A percentile compares a stretch with the other conserved stretches of the same genome.
These are phyloP conservation scores for Talaromyces verruculosus DNA, from an alignment of 2,329 filamentous ascomycete genomes.

Conservation along the genomic window DNA sequence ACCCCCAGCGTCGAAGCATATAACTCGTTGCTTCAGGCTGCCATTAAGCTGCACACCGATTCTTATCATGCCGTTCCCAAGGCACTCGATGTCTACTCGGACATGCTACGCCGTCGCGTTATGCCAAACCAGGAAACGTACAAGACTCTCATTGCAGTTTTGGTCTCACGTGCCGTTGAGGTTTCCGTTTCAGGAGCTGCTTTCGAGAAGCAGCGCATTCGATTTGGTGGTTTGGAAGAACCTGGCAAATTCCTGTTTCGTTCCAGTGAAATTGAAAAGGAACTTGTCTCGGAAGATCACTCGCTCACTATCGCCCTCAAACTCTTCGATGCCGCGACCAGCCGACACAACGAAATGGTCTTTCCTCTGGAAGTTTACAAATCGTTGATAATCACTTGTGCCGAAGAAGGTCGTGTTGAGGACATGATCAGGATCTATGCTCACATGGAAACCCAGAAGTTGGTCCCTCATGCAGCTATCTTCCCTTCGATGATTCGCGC, in stretches of 20 bases:
- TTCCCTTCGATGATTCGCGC: conserved; percentile 96
- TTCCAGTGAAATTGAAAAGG: conserved; percentile 82
- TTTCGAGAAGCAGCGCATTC: conserved; percentile 76
- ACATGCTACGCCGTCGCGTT: conserved; percentile 88
- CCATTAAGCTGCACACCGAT: conserved; percentile 75
- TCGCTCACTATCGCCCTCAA: conserved; percentile 81
- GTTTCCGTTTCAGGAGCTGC: conserved; percentile 69
- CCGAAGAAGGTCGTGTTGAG: conserved; percentile 72
- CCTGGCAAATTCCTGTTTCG: conserved; percentile 82
- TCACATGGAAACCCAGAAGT: conserved; percentile 80
- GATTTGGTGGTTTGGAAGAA: conserved; percentile 83
- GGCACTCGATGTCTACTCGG: conserved; percentile 89
- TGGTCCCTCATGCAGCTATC: conserved; percentile 73
- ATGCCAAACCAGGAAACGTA: conserved; percentile 82
- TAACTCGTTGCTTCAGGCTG: conserved; percentile 82
- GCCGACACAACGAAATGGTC: conserved; percentile 57
- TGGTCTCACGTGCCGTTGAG: conserved; percentile 78
- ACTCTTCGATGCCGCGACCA: conserved; percentile 75
- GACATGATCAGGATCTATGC: conserved; percentile 90
- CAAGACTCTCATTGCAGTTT: conserved; percentile 77
- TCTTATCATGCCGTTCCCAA: conserved; percentile 84
- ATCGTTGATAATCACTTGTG: conserved; percentile 82
- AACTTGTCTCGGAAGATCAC: conserved; percentile 83
- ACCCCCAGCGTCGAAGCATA: conserved; percentile 83
- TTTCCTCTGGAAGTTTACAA: conserved; percentile 84